phyloP scores from a whole-genome alignment of 495 filamentous ascomycete species.

The Neurospora terricola region DNA sequence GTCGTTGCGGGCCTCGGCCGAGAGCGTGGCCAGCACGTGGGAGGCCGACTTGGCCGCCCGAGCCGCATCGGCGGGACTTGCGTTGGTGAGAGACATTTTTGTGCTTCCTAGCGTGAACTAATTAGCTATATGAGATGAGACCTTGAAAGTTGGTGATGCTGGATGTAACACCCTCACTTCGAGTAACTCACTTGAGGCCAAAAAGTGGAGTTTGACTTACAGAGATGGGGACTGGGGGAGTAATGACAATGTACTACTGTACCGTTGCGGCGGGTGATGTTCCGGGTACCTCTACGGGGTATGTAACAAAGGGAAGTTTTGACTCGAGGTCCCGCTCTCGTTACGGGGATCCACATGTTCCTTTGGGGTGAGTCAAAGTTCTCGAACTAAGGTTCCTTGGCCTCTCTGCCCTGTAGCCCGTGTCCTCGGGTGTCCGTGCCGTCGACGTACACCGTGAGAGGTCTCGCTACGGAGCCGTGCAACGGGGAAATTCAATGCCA shows the following conservation, averaged over 20 bases:
- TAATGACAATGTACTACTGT: neutral
- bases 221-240: neutral
- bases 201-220: neutral
- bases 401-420: neutral
- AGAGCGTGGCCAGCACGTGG: conserved; percentile 55
- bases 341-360: neutral
- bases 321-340: neutral
- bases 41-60: conserved; percentile 61
- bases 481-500: neutral
- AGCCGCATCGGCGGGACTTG: conserved; percentile 55
- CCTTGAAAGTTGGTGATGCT: neutral
- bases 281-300: neutral
- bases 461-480: neutral
- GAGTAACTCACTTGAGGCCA: neutral
- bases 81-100: conserved; percentile 68
- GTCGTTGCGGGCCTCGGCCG: conserved; percentile 61
- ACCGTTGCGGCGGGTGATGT: neutral
- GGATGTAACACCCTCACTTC: conserved; percentile 4
- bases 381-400: neutral
- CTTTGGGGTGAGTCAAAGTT: neutral
- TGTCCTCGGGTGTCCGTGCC: neutral
- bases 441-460: neutral
- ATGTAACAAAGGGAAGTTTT: neutral
- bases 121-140: neutral
- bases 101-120: neutral